Evolutionary conservation across 345 rosid species (phyloP).

Genomic region (Leavenworthia alabamica): DNA sequence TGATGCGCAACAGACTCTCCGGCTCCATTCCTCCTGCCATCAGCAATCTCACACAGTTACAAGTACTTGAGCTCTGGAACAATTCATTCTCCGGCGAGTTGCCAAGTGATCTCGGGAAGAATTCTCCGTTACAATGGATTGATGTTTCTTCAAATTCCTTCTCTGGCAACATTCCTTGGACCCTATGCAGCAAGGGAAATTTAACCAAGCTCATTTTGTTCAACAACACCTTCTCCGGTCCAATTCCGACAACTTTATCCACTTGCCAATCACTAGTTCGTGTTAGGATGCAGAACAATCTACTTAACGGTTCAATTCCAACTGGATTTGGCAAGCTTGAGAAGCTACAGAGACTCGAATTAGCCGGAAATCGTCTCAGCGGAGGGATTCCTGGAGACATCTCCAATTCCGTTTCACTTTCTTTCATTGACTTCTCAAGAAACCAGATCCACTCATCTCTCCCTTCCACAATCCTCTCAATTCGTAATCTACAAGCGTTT

Average conservation of each 20-base stretch:
- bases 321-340: conserved; percentile 72
- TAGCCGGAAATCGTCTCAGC: conserved; percentile 65
- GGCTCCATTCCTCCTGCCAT: conserved; percentile 59
- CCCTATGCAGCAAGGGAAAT: conserved; percentile 62
- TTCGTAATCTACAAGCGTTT: conserved; percentile 65
- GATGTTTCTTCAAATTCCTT: conserved; percentile 77
- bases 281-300: conserved; percentile 78
- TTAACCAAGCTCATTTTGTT: conserved; percentile 86
- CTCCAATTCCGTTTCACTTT: conserved; percentile 62
- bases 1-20: conserved; percentile 71
- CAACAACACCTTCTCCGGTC: conserved; percentile 78
- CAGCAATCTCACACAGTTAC: conserved; percentile 44
- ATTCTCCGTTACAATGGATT: conserved; percentile 75
- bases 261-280: conserved; percentile 69
- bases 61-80: conserved; percentile 85
- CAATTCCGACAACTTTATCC: conserved; percentile 52
- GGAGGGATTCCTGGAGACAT: conserved; percentile 75
- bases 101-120: conserved; percentile 65
- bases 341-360: conserved; percentile 72
- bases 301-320: conserved; percentile 63
- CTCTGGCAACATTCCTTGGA: conserved; percentile 63
- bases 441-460: conserved; percentile 59
- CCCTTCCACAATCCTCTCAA: conserved; percentile 73
- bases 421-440: conserved; percentile 71
- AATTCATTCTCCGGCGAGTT: conserved; percentile 75